A percentile compares a stretch with the other conserved stretches of the same genome.
Conservation (phyloP, 78 protist species). For the Speleostelium caveatum region DNA sequence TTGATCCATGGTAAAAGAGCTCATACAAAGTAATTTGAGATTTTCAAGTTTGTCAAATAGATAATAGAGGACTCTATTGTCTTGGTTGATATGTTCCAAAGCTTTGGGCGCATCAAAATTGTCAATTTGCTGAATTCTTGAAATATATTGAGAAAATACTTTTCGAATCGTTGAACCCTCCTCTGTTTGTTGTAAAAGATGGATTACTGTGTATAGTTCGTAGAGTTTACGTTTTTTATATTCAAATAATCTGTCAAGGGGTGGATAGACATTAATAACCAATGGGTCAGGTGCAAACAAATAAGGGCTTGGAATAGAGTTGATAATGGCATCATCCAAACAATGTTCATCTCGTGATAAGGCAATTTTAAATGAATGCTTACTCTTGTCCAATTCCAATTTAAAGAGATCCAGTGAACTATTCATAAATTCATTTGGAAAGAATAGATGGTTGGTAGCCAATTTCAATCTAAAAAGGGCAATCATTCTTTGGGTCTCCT, state of each 20-base stretch:
- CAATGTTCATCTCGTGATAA: not conserved
- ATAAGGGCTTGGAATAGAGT: not conserved
- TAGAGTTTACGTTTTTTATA: not conserved
- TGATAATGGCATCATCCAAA: not conserved
- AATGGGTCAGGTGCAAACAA: not conserved
- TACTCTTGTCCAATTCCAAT: not conserved
- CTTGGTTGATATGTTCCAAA: not conserved
- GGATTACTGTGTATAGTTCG: not conserved
- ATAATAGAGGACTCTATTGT: not conserved
- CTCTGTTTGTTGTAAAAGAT: not conserved
- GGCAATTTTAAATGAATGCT: not conserved
- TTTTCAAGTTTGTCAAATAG: not conserved
- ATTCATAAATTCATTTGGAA: too few species aligned
- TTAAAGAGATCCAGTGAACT: too few species aligned
- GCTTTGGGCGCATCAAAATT: not conserved
- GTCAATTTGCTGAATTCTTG: not conserved
- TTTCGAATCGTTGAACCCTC: not conserved
- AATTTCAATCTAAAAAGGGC: not conserved
- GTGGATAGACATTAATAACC: not conserved
- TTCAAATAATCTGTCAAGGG: not conserved
- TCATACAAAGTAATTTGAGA: not conserved
- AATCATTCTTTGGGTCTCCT: not conserved
- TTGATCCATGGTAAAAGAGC: not conserved
- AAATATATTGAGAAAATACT: not conserved
- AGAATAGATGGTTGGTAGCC: not conserved